phyloP scores from a whole-genome alignment of 2,329 filamentous ascomycete species.

The Mollisiaceae sp. region DNA sequence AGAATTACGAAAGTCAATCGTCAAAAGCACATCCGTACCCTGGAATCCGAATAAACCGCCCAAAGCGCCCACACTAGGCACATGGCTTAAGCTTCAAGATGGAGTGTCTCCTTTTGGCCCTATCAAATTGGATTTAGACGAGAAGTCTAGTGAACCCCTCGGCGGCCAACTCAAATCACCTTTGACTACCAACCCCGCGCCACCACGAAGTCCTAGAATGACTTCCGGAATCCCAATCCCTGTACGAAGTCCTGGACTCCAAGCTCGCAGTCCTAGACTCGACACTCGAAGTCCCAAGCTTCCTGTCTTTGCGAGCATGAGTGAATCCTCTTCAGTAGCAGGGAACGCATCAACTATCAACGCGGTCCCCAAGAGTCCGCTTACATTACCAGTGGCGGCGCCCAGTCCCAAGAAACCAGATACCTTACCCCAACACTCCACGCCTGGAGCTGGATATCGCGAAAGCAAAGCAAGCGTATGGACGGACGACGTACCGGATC shows the following conservation, averaged over 20 bases:
- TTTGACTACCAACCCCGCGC: not conserved
- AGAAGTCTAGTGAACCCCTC: constrained; percentile 27
- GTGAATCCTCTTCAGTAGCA: not conserved
- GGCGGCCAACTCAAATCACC: constrained; percentile 38
- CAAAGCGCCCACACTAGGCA: constrained; percentile 33
- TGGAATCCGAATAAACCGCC: constrained; percentile 39
- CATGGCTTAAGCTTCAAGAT: constrained; percentile 38
- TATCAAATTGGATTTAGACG: constrained; percentile 31
- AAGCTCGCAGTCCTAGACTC: not conserved
- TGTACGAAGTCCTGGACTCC: constrained; percentile 1
- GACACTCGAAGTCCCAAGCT: constrained; percentile 1
- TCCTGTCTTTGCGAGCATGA: not conserved
- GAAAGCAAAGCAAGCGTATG: constrained; percentile 38
- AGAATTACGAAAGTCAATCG: constrained; percentile 14
- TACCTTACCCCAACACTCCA: not conserved
- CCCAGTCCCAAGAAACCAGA: constrained; percentile 15
- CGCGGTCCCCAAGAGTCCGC: constrained; percentile 8
- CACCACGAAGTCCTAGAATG: constrained; percentile 2
- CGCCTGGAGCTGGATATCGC: constrained; percentile 16
- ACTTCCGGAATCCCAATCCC: constrained; percentile 17
- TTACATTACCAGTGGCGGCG: constrained; percentile 1
- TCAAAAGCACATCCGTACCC: constrained; percentile 34
- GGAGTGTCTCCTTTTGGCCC: constrained; percentile 35
- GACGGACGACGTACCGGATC: constrained; percentile 36
- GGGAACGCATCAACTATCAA: not conserved